A percentile compares a stretch with the other conserved stretches of the same genome.
Conservation (phyloP, 2,329 filamentous ascomycete species). For the Neonectria faginata region DNA sequence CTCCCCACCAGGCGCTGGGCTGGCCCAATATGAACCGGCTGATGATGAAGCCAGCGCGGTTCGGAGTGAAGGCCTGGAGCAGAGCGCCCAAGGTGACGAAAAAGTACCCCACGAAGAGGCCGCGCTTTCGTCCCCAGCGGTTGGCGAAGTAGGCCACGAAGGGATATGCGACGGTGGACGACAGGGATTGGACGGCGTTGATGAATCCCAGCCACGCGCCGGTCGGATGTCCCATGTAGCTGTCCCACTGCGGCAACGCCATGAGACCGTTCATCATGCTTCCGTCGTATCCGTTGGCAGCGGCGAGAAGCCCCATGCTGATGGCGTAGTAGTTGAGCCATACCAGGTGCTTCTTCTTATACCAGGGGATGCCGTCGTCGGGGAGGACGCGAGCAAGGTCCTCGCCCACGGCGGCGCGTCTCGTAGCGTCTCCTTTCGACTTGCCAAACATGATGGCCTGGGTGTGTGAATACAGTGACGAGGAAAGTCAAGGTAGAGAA, state of each 20-base stretch:
- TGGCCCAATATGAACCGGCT: constrained; percentile 25
- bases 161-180: constrained; percentile 22
- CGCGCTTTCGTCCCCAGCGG: constrained; percentile 28
- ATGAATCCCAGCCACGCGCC: constrained; percentile 36
- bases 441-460: constrained; percentile 9
- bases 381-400: constrained; percentile 31
- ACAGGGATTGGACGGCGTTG: constrained; percentile 31
- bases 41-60: constrained; percentile 22
- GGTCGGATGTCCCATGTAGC: constrained; percentile 28
- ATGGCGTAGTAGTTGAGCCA: constrained; percentile 32
- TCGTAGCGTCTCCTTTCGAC: neutral
- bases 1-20: constrained; percentile 19
- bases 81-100: constrained; percentile 20
- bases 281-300: constrained; percentile 29
- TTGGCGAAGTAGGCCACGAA: constrained; percentile 32
- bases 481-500: neutral
- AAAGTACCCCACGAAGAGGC: constrained; percentile 25
- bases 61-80: constrained; percentile 23
- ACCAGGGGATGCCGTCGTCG: constrained; percentile 30
- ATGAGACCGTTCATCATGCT: constrained; percentile 18
- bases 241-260: constrained; percentile 29
- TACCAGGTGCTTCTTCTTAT: constrained; percentile 29
- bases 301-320: constrained; percentile 19
- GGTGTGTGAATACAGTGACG: neutral
- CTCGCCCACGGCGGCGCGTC: constrained; percentile 20